These are phyloP conservation scores for Aspergillus unguis DNA, from an alignment of 2,329 filamentous ascomycete species.

Conservation along the genomic window DNA sequence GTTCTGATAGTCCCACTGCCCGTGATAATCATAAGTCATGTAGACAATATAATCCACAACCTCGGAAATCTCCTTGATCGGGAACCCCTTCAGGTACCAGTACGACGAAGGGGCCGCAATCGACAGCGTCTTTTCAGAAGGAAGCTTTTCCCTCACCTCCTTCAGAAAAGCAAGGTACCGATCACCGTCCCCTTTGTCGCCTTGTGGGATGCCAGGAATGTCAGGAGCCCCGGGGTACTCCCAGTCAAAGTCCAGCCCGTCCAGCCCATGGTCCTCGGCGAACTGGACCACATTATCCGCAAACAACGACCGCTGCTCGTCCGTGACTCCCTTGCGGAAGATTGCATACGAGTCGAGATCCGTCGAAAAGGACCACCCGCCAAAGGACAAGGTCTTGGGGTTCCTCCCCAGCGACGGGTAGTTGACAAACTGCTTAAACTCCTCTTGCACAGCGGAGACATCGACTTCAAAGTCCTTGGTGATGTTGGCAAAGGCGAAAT, in stretches of 20 bases:
- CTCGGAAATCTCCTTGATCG: constrained; percentile 25
- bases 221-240: constrained; percentile 26
- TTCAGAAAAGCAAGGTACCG: constrained; percentile 34
- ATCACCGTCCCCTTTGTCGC: constrained; percentile 24
- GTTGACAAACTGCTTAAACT: constrained; percentile 19
- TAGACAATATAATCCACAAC: constrained; percentile 36
- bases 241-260: constrained; percentile 15
- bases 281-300: constrained; percentile 32
- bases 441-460: background rate
- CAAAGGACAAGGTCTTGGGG: constrained; percentile 33
- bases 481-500: constrained; percentile 40
- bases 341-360: constrained; percentile 34
- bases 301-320: background rate
- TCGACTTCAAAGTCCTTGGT: background rate
- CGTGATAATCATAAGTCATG: constrained; percentile 42
- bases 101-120: constrained; percentile 30
- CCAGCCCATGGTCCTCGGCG: constrained; percentile 10
- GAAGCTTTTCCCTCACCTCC: constrained; percentile 13
- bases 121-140: constrained; percentile 22
- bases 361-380: constrained; percentile 45
- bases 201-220: constrained; percentile 36
- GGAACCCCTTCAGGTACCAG: constrained; percentile 34
- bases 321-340: constrained; percentile 35
- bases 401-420: no score
- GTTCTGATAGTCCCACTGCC: constrained; percentile 28